Percentiles rank a stretch among this genome's conserved stretches.
phyloP scores from a whole-genome alignment of 345 rosid genomes.

The Excoecaria agallocha region DNA sequence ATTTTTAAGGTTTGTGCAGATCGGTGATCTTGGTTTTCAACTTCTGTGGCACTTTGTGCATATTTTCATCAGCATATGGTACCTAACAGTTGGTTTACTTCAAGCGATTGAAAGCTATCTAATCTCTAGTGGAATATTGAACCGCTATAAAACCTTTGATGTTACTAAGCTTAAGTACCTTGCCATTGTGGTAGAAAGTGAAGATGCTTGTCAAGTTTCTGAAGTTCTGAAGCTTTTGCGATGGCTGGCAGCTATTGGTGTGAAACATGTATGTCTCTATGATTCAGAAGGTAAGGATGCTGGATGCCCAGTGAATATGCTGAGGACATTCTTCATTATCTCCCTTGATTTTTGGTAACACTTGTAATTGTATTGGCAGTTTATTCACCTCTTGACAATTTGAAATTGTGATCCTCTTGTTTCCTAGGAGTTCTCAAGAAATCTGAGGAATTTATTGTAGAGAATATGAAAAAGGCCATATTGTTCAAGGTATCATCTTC shows the following conservation, averaged over 20 bases:
- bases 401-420: neutral
- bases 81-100: slow-evolving; percentile 36
- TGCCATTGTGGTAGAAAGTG: slow-evolving; percentile 73
- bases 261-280: slow-evolving; percentile 65
- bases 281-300: slow-evolving; percentile 66
- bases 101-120: slow-evolving; percentile 51
- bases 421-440: slow-evolving; percentile 70
- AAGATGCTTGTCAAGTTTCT: slow-evolving; percentile 44
- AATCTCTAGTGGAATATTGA: slow-evolving; percentile 54
- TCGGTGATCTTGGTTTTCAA: slow-evolving; percentile 34
- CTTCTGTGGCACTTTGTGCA: slow-evolving; percentile 71
- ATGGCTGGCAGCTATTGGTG: slow-evolving; percentile 60
- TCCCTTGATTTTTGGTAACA: neutral
- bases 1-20: slow-evolving; percentile 42
- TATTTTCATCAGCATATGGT: slow-evolving; percentile 51
- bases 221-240: slow-evolving; percentile 58
- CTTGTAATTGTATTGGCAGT: neutral
- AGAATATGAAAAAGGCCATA: slow-evolving; percentile 36
- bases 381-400: neutral
- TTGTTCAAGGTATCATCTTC: slow-evolving; percentile 44
- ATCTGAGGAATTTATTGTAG: slow-evolving; percentile 59
- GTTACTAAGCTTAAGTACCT: slow-evolving; percentile 53
- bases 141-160: slow-evolving; percentile 45
- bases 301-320: slow-evolving; percentile 1
- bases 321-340: neutral